phyloP scores from a whole-genome alignment of 2,329 filamentous ascomycete genomes.

The Zymoseptoria passerinii region DNA sequence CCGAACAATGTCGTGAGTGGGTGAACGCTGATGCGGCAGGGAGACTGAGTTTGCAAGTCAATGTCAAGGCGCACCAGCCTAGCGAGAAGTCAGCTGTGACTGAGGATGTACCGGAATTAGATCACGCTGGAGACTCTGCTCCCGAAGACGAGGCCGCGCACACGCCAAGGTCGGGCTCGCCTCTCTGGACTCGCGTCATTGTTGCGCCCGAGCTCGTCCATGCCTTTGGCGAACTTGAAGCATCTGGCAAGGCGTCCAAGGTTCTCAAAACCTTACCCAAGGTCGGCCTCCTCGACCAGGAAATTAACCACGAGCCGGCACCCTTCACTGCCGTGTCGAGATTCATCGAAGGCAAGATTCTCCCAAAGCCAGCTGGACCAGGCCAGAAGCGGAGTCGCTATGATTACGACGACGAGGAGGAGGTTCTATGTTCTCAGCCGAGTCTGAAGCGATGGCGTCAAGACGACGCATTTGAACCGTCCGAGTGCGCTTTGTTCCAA shows the following conservation, averaged over 20 bases:
- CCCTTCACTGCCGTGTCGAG: slow-evolving; percentile 58
- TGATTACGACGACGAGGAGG: slow-evolving; percentile 62
- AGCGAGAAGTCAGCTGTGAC: slow-evolving; percentile 16
- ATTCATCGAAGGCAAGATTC: slow-evolving; percentile 73
- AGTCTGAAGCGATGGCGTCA: slow-evolving; percentile 32
- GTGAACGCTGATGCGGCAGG: slow-evolving; percentile 56
- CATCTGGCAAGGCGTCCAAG: slow-evolving; percentile 21
- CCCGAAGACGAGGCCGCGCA: slow-evolving; percentile 25
- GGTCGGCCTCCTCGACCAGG: slow-evolving; percentile 12
- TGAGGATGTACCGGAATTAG: slow-evolving; percentile 23
- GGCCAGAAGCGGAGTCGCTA: slow-evolving; percentile 74
- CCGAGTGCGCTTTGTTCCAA: slow-evolving; percentile 77
- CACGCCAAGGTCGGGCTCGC: slow-evolving; percentile 17
- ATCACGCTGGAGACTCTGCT: slow-evolving; percentile 23
- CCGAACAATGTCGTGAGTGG: slow-evolving; percentile 77
- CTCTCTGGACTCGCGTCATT: slow-evolving; percentile 16
- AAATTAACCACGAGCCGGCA: slow-evolving; percentile 3
- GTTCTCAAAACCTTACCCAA: slow-evolving; percentile 23
- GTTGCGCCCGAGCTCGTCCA: slow-evolving; percentile 23
- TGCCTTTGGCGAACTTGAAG: slow-evolving; percentile 19
- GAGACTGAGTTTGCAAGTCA: slow-evolving; percentile 60
- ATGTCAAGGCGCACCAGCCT: slow-evolving; percentile 38
- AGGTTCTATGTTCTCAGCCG: slow-evolving; percentile 27
- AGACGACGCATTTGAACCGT: slow-evolving; percentile 54
- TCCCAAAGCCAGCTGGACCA: slow-evolving; percentile 56